Evolutionary conservation across 148 eudicot genomes (phyloP), one percentile per base, ranked within the genome.

Genomic region (Suaeda aralocaspica): DNA sequence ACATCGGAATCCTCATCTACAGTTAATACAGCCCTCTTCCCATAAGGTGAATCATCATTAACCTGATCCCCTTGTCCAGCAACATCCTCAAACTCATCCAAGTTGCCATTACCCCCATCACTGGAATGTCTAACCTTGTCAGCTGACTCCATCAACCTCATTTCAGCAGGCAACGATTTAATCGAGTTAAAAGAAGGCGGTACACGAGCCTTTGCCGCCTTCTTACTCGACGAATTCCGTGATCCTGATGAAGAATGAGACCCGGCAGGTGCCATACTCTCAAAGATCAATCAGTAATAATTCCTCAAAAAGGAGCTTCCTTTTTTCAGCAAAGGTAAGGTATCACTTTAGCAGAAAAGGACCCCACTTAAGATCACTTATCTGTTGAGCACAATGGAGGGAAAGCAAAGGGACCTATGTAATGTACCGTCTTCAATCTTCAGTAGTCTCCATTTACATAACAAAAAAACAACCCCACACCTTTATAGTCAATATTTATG

Each of bases 91-190:
- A n/a, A n/a, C n/a, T n/a, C n/a, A n/a, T n/a, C n/a, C n/a, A n/a
- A n/a, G n/a, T n/a, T n/a, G n/a, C n/a, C n/a, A n/a, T n/a, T n/a
- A n/a, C n/a, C n/a, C n/a, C n/a, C n/a, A n/a, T n/a, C n/a, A n/a
- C n/a, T n/a, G n/a, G n/a, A n/a, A n/a, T n/a, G n/a, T n/a, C n/a
- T n/a, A n/a, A n/a, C n/a, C n/a, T n/a, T n/a, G n/a, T n/a, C n/a
- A n/a, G 64, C 30, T 21, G 72, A 65, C 72, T 82, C 91, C 85
- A 79, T 77, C 31, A 83, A 56, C 67, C 88, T 68, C 48, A 80
- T 84, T 36, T 84, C 87, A 21, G 72, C 89, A 5, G 98, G 96
- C 89, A 91, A 69, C 3, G 98, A 93, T 68, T 84, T 87, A 64
- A 91, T 89, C 6, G 92, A 78, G 45, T 87, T 78, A 36, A 89